Conservation (phyloP, 345 rosid genomes). For the Toxicodendron radicans region DNA sequence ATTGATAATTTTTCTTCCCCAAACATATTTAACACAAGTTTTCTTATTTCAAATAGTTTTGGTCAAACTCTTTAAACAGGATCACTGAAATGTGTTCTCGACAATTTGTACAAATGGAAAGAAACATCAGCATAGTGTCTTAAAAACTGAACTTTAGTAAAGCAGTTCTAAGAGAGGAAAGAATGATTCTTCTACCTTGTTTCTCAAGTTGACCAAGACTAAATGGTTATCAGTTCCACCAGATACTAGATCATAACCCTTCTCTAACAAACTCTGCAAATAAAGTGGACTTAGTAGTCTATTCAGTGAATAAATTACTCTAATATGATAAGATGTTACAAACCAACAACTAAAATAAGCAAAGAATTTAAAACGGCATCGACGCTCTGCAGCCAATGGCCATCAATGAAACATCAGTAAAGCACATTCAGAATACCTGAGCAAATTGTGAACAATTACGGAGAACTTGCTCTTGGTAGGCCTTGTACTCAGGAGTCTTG, state of each 20-base stretch:
- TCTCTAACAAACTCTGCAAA: constrained; percentile 65
- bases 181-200: constrained; percentile 50
- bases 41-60: no score
- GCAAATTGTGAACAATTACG: constrained; percentile 74
- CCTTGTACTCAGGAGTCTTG: constrained; percentile 79
- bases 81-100: no score
- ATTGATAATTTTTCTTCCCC: no score
- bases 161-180: not conserved
- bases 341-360: not conserved
- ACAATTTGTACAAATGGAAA: no score
- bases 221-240: constrained; percentile 97
- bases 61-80: no score
- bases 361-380: constrained; percentile 14
- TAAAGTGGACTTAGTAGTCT: constrained; percentile 6
- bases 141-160: not conserved
- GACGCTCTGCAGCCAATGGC: constrained; percentile 10
- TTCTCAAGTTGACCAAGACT: constrained; percentile 82
- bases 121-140: not conserved
- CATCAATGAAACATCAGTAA: not conserved
- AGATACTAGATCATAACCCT: constrained; percentile 87
- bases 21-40: no score
- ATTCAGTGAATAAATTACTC: constrained; percentile 17
- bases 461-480: constrained; percentile 90
- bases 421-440: constrained; percentile 43
- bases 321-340: constrained; percentile 6